Evolutionary conservation across 2,329 filamentous ascomycete genomes (phyloP), one percentile per base, ranked within the genome.

Genomic region (Tolypocladium paradoxum): DNA sequence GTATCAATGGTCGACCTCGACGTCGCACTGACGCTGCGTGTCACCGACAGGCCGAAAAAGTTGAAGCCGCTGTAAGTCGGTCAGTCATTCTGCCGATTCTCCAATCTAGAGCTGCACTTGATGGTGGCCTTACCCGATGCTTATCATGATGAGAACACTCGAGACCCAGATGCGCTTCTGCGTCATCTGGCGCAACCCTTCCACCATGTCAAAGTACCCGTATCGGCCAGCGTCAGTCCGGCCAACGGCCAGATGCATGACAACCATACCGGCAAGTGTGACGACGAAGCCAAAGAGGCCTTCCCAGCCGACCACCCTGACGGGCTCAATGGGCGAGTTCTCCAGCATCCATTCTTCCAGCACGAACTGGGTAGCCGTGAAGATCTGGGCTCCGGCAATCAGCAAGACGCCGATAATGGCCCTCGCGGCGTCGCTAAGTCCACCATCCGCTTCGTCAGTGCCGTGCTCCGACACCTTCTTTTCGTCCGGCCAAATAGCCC

Each of bases 1-100:
- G 93, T 99, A 69, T 99, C 93, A 62, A 99, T 97, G 34, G 92
- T 97, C 34, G 90, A 95, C 56, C 93, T 84, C 1, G 92, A 90
- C 0, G 93, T 99, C 12, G 93, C 93, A 57, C 88, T 95, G 60
- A 99, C 90, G 57, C 73, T 84, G 55, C 89, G 83, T 1, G 93
- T 99, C 9, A 99, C 92, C 0, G 88, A 93, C 11, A 99, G 81
- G 8, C 93, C 93, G 70, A 99, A 99, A 76, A 95, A 99, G 73
- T 99, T 99, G 81, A 97, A 99, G 52, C 92, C 91, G 58, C 90
- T 95, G 34, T 43, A 56, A 43, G 56, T 52, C 5, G 11, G 31
- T 53, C 20, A 40, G 51, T 38, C 22, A 40, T 36, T 33, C 18
- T n/a, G 27, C 43, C 11, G 43, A 14, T 47, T 20, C 7, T 31